Evolutionary conservation across 2,329 filamentous ascomycete genomes (phyloP).

Genomic region (Botrytis squamosa): DNA sequence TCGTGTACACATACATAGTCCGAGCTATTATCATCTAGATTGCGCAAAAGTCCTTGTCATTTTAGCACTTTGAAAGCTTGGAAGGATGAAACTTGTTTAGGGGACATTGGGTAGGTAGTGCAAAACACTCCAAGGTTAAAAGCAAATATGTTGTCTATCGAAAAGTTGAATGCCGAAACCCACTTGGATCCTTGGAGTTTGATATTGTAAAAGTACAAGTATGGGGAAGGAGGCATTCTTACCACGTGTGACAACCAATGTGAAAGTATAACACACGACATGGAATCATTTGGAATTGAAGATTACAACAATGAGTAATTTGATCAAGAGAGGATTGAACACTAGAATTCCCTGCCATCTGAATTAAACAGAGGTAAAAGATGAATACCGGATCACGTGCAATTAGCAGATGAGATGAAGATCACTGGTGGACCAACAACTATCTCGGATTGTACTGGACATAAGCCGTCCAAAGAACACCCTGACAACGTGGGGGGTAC

Average conservation of each 20-base stretch:
- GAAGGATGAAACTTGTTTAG: background rate
- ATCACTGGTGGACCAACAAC: background rate
- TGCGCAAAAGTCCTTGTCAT: background rate
- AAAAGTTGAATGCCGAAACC: background rate
- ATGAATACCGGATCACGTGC: background rate
- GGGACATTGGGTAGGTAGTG: background rate
- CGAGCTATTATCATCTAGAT: background rate
- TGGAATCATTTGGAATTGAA: background rate
- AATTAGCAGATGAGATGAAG: background rate
- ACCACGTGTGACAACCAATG: background rate
- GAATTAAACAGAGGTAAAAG: background rate
- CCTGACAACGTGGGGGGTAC: constrained; percentile 6
- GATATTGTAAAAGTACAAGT: background rate
- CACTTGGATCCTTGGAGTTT: background rate
- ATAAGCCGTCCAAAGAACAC: background rate
- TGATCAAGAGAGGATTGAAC: background rate
- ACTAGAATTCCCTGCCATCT: background rate
- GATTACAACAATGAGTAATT: background rate
- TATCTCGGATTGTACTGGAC: background rate
- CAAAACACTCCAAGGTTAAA: background rate
- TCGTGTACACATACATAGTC: background rate
- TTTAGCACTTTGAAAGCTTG: background rate
- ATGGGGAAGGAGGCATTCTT: background rate
- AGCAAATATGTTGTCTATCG: background rate
- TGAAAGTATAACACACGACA: background rate